Percentiles rank a stretch among this genome's conserved stretches.
Evolutionary conservation across 352 stramenopile genomes (phyloP).

Genomic region (Phytophthora pinifolia): DNA sequence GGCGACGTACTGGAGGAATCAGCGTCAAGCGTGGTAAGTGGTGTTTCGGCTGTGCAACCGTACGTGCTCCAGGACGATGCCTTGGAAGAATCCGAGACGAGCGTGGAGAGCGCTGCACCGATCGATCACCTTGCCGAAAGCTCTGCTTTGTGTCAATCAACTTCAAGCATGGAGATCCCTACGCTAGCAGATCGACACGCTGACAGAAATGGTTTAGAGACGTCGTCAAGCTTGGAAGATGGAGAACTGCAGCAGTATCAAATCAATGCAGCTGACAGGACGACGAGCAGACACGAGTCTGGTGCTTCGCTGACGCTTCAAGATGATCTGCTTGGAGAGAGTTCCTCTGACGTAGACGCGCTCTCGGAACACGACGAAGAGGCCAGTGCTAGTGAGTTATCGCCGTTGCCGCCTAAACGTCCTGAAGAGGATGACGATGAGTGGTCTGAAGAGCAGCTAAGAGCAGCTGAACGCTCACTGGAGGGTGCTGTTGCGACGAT

Average conservation of each 20-base stretch:
- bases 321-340: conserved; percentile 11
- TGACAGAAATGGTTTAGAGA: background rate
- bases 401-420: conserved; percentile 1
- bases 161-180: background rate
- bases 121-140: background rate
- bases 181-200: background rate
- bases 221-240: conserved; percentile 2
- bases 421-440: conserved; percentile 13
- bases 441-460: conserved; percentile 27
- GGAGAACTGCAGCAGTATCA: background rate
- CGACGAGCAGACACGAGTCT: background rate
- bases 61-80: background rate
- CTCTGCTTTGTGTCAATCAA: background rate
- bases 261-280: background rate
- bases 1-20: too few relatives aligned
- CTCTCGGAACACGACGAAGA: conserved; percentile 13
- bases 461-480: conserved; percentile 11
- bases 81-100: conserved; percentile 1
- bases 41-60: background rate
- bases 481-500: background rate
- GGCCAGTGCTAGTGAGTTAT: background rate
- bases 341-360: conserved; percentile 15
- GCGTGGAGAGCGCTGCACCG: background rate
- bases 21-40: background rate
- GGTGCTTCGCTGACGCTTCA: background rate